Conservation (phyloP, 495 filamentous ascomycete species). For the Penicillium chermesinum region DNA sequence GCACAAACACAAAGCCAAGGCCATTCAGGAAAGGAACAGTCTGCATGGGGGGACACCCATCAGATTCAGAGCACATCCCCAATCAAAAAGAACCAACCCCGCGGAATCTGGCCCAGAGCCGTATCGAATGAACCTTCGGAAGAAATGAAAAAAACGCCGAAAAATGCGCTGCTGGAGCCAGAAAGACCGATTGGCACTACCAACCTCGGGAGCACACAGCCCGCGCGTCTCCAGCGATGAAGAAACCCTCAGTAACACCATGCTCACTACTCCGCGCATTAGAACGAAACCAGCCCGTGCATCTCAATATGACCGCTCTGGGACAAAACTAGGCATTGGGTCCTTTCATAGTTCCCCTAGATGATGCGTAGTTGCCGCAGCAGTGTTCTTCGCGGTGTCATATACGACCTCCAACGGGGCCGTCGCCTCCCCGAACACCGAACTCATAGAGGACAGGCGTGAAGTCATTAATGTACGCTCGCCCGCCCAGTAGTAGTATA, state of each 20-base stretch:
- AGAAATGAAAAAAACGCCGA: not conserved
- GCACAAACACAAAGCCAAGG: too few relatives aligned
- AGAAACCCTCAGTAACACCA: not conserved
- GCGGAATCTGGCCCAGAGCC: too few relatives aligned
- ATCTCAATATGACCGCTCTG: not conserved
- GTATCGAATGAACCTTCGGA: not conserved
- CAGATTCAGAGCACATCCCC: not conserved
- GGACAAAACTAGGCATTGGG: not conserved
- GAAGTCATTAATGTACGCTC: constrained; percentile 49
- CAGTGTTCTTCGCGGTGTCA: constrained; percentile 39
- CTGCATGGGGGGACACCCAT: not conserved
- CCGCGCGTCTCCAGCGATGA: not conserved
- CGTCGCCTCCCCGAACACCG: constrained; percentile 37
- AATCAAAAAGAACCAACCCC: too few relatives aligned
- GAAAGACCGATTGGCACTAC: not conserved
- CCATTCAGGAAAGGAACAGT: too few relatives aligned
- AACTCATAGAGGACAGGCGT: constrained; percentile 31
- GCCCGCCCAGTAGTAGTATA: constrained; percentile 91
- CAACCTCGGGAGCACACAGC: not conserved
- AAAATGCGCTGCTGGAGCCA: not conserved
- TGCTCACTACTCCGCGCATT: not conserved
- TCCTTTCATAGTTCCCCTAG: constrained; percentile 34
- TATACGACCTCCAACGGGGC: constrained; percentile 36
- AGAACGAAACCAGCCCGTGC: not conserved
- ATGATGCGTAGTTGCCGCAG: constrained; percentile 28